These are phyloP conservation scores for Fusarium pininemorale DNA, from an alignment of 2,329 filamentous ascomycete species.

Conservation along the genomic window DNA sequence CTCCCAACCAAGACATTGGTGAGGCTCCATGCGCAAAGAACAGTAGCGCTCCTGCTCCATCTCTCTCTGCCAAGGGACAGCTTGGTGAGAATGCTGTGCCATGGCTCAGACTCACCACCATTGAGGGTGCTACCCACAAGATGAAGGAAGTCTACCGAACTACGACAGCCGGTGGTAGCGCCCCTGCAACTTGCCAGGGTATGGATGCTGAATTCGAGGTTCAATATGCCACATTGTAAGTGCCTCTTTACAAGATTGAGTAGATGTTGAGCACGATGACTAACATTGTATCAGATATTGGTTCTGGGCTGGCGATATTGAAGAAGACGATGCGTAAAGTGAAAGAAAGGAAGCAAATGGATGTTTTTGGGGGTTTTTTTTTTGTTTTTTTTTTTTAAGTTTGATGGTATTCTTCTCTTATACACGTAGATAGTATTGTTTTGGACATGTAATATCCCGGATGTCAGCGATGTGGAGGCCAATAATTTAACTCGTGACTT, in stretches of 20 bases:
- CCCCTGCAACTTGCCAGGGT: conserved; percentile 77
- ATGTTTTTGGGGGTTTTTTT: background rate
- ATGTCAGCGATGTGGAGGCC: conserved; percentile 18
- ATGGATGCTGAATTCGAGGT: conserved; percentile 72
- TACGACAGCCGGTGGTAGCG: conserved; percentile 81
- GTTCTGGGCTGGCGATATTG: conserved; percentile 40
- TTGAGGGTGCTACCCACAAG: conserved; percentile 62
- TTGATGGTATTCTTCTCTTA: conserved; percentile 12
- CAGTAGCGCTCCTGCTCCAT: conserved; percentile 69
- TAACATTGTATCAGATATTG: conserved; percentile 40
- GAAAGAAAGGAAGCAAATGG: background rate
- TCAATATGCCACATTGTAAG: conserved; percentile 86
- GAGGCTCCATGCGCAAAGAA: conserved; percentile 71
- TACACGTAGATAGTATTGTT: conserved; percentile 27
- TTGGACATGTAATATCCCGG: conserved; percentile 30
- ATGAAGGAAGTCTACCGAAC: conserved; percentile 84
- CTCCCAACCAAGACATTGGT: conserved; percentile 61
- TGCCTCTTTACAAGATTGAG: conserved; percentile 40
- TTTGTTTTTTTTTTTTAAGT: background rate
- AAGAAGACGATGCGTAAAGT: conserved; percentile 13
- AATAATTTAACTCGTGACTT: conserved; percentile 28
- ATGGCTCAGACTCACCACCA: conserved; percentile 78
- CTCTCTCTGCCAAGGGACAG: conserved; percentile 66
- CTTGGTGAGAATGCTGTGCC: conserved; percentile 74
- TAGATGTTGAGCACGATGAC: background rate